These are phyloP conservation scores for Peniophora sp. DNA, from an alignment of 1,284 basidiomycete species.

Conservation along the genomic window DNA sequence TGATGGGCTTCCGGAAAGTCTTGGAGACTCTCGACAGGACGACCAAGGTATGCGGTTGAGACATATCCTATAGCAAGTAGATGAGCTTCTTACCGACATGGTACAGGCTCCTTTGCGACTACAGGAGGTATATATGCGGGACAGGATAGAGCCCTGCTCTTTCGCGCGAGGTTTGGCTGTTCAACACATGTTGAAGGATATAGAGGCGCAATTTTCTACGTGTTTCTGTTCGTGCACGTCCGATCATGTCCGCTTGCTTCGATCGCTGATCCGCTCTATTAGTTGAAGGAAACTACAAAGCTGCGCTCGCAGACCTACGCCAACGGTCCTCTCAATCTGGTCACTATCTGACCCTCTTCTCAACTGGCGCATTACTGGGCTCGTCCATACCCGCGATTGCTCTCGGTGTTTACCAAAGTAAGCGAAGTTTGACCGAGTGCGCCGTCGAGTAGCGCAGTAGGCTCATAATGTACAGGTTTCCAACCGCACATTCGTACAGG, in stretches of 20 bases:
- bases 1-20: conserved; percentile 87
- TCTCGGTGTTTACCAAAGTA: conserved; percentile 65
- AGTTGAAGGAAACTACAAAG: conserved; percentile 83
- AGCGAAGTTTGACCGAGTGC: conserved; percentile 20
- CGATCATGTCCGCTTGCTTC: not conserved
- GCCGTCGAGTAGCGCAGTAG: not conserved
- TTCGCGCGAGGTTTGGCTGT: conserved; percentile 59
- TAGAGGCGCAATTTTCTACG: conserved; percentile 66
- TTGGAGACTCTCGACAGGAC: conserved; percentile 92
- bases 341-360: conserved; percentile 73
- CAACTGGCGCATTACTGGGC: conserved; percentile 73
- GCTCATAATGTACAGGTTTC: conserved; percentile 37
- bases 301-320: conserved; percentile 65
- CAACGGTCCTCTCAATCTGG: conserved; percentile 45
- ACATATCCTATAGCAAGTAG: not conserved
- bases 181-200: conserved; percentile 61
- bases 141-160: conserved; percentile 61
- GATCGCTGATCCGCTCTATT: not conserved
- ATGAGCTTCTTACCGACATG: conserved; percentile 36
- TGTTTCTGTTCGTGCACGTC: conserved; percentile 60
- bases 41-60: conserved; percentile 41
- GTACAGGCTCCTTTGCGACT: conserved; percentile 53
- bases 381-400: conserved; percentile 70
- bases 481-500: conserved; percentile 44
- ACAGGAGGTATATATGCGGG: conserved; percentile 61